Conservation (phyloP, 257 asterid species). For the Apocynum venetum region DNA sequence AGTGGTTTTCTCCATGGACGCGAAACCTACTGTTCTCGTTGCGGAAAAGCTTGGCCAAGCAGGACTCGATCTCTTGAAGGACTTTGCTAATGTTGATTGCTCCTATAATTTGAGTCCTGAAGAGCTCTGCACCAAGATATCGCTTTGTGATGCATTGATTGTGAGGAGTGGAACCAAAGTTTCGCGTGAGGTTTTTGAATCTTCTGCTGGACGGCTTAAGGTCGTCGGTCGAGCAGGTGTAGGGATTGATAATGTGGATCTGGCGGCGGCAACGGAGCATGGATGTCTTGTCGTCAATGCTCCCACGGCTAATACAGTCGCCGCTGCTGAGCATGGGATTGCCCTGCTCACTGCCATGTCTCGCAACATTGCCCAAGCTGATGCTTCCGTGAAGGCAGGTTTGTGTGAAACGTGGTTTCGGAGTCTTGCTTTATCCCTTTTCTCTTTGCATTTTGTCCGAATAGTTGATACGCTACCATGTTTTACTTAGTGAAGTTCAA, state of each 20-base stretch:
- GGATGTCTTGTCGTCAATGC: constrained; percentile 95
- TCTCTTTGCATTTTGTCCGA: neutral
- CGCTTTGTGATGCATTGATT: constrained; percentile 81
- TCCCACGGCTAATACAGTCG: constrained; percentile 89
- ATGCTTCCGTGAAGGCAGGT: constrained; percentile 91
- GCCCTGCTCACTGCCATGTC: constrained; percentile 88
- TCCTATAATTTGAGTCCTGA: constrained; percentile 77
- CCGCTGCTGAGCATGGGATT: constrained; percentile 94
- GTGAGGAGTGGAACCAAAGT: constrained; percentile 93
- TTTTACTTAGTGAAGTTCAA: neutral
- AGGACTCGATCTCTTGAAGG: constrained; percentile 63
- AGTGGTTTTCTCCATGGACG: constrained; percentile 63
- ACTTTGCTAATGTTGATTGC: constrained; percentile 80
- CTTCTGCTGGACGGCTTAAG: constrained; percentile 80
- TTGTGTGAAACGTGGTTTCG: constrained; percentile 8
- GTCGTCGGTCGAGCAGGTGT: constrained; percentile 98
- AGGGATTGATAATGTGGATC: constrained; percentile 95
- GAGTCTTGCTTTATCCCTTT: neutral
- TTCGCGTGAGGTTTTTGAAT: constrained; percentile 77
- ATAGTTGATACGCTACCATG: neutral
- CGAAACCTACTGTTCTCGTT: constrained; percentile 83
- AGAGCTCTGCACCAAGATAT: constrained; percentile 87
- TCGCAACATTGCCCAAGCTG: constrained; percentile 85
- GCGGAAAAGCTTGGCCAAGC: constrained; percentile 92
- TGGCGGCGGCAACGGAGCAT: constrained; percentile 92